phyloP scores from a whole-genome alignment of 2,329 filamentous ascomycete genomes.

The Sordariomycetes sp. region DNA sequence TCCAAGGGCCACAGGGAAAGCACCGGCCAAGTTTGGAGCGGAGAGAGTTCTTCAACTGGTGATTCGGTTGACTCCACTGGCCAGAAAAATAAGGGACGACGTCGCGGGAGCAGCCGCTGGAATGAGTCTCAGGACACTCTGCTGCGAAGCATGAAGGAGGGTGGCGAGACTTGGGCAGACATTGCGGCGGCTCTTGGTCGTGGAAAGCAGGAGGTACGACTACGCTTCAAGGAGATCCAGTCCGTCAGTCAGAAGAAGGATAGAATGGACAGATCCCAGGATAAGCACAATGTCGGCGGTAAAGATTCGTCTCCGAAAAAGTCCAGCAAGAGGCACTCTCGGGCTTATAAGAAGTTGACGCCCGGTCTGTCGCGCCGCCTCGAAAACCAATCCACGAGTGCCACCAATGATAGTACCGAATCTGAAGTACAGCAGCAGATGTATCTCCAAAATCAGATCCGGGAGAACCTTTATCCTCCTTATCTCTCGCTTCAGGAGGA shows the following conservation, averaged over 20 bases:
- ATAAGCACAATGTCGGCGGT: not conserved
- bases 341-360: not conserved
- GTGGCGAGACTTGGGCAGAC: constrained; percentile 15
- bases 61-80: not conserved
- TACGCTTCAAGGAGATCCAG: constrained; percentile 19
- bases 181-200: constrained; percentile 15
- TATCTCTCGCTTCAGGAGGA: constrained; percentile 10
- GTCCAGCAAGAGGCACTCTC: constrained; percentile 3
- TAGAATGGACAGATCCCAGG: not conserved
- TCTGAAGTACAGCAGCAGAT: constrained; percentile 11
- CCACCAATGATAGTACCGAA: not conserved
- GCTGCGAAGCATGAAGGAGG: constrained; percentile 19
- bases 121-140: constrained; percentile 19
- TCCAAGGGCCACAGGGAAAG: not conserved
- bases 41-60: not conserved
- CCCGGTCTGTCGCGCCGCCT: not conserved
- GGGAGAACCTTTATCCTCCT: constrained; percentile 16
- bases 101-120: constrained; percentile 11
- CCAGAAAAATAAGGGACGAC: not conserved
- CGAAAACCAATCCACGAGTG: not conserved
- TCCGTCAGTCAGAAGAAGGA: constrained; percentile 4
- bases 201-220: constrained; percentile 14
- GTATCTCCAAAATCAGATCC: constrained; percentile 18
- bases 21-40: not conserved
- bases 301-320: not conserved